Evolutionary conservation across 371 early-diverging fungal genomes (phyloP).

Genomic region (Saksenaea vasiformis): DNA sequence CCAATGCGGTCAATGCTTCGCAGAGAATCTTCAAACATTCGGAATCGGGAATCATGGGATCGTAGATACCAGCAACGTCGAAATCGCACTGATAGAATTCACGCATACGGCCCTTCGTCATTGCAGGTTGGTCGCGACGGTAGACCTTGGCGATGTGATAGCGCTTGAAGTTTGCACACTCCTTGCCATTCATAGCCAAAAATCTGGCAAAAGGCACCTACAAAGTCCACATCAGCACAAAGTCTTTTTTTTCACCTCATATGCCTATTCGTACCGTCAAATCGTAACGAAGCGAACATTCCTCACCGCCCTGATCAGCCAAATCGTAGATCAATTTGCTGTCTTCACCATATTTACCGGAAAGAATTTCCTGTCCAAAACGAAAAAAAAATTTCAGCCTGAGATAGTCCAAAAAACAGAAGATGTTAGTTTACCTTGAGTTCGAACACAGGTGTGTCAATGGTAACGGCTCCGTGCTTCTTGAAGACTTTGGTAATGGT

Average conservation of each 20-base stretch:
- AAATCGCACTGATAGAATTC: constrained; percentile 99
- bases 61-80: constrained; percentile 97
- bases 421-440: constrained; percentile 59
- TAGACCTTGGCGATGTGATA: constrained; percentile 99
- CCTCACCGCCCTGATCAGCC: constrained; percentile 98
- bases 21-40: constrained; percentile 86
- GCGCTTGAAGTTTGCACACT: constrained; percentile 89
- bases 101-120: constrained; percentile 97
- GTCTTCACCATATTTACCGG: constrained; percentile 99
- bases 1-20: constrained; percentile 77
- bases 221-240: neutral
- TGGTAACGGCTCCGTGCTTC: constrained; percentile 96
- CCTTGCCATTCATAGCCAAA: constrained; percentile 90
- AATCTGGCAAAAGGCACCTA: constrained; percentile 95
- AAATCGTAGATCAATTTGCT: constrained; percentile 98
- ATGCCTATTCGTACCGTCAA: constrained; percentile 70
- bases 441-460: constrained; percentile 99
- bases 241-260: neutral
- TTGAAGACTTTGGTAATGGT: constrained; percentile 88
- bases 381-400: neutral
- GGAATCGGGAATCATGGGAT: constrained; percentile 97
- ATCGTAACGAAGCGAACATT: constrained; percentile 97
- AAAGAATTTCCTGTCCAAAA: constrained; percentile 71
- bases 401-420: constrained; percentile 10
- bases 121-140: constrained; percentile 98